phyloP scores from a whole-genome alignment of 805 yeast species.

The Wickerhamomyces kurtzmanii region DNA sequence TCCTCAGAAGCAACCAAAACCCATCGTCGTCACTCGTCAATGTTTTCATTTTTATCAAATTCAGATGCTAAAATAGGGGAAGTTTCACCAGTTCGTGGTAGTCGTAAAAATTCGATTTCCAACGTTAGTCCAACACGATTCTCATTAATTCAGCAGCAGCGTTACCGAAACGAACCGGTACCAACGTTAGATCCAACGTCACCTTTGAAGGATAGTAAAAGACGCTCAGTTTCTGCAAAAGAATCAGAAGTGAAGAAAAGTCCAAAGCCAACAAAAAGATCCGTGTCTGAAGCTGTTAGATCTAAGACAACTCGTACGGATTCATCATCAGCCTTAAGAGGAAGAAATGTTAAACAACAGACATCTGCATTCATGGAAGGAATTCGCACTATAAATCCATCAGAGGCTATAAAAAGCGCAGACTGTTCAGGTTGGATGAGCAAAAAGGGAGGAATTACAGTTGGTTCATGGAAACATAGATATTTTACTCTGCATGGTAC shows the following conservation, averaged over 20 bases:
- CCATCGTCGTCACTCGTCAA: conserved; percentile 54
- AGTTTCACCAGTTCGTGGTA: conserved; percentile 8
- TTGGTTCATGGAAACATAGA: conserved; percentile 88
- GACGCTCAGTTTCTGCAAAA: conserved; percentile 44
- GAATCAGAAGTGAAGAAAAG: conserved; percentile 17
- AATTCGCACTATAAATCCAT: conserved; percentile 63
- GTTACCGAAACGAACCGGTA: no score
- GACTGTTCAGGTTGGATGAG: conserved; percentile 93
- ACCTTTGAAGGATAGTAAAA: conserved; percentile 18
- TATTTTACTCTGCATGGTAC: conserved; percentile 86
- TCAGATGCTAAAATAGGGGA: conserved; percentile 4
- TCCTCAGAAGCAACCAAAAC: no score
- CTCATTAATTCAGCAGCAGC: no score
- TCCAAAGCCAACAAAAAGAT: conserved; percentile 22
- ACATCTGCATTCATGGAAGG: conserved; percentile 88
- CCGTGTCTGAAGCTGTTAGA: conserved; percentile 39
- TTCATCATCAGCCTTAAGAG: conserved; percentile 30
- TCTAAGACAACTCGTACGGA: conserved; percentile 44
- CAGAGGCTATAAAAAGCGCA: conserved; percentile 68
- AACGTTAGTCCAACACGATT: conserved; percentile 1
- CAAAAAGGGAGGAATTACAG: conserved; percentile 75
- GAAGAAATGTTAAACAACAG: conserved; percentile 40
- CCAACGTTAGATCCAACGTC: conserved; percentile 8
- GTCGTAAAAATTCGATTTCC: conserved; percentile 2
- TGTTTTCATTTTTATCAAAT: conserved; percentile 36